Evolutionary conservation across 2,329 filamentous ascomycete species (phyloP), one percentile per base, ranked within the genome.

Genomic region (Bipolaris victoriae): DNA sequence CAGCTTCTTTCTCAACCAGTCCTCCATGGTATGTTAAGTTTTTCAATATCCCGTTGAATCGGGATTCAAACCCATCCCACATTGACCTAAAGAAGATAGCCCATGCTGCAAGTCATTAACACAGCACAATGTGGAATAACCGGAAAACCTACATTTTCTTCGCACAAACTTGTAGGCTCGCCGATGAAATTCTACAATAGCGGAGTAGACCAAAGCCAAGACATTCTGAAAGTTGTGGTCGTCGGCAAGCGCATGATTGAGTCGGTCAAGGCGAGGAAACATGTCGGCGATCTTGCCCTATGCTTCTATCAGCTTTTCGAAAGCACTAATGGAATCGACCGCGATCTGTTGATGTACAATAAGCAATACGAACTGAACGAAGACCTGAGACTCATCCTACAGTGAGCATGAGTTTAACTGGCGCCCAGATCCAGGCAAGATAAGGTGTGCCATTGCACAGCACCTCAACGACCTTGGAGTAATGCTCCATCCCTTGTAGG

Each of bases 371-470:
- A 9, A 18, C 29, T 7, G 22, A 18, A 7, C 3, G 2, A 26
- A n/a, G 10, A 22, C 10, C 16, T 13, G 22, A 10, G 9, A 10
- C 52, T 51, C 39, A 61, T 52, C 52, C 41, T 55, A 31, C 10
- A 13, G 29, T 31, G 15, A n/a, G 51, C 45, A 66, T 61, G 16
- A 67, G 20, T 39, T 66, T 67, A 6, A 67, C 49, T 11, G 64
- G 64, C 26, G 58, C 64, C 81, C 81, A 83, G 0, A 82, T 64
- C 74, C 75, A 82, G 0, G 78, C 69, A 1, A 83, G 43, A 55
- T 73, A 83, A 0, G 76, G 77, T 0, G 79, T 82, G 0, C 79
- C 80, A 35, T 82, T 80, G 57, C 81, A 83, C 0, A 81, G 54
- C 1, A 78, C 67, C 2, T 82, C 80, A 0, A 83, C 67, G 5